Conservation (phyloP, 352 stramenopile genomes). For the Globisporangium solare region DNA sequence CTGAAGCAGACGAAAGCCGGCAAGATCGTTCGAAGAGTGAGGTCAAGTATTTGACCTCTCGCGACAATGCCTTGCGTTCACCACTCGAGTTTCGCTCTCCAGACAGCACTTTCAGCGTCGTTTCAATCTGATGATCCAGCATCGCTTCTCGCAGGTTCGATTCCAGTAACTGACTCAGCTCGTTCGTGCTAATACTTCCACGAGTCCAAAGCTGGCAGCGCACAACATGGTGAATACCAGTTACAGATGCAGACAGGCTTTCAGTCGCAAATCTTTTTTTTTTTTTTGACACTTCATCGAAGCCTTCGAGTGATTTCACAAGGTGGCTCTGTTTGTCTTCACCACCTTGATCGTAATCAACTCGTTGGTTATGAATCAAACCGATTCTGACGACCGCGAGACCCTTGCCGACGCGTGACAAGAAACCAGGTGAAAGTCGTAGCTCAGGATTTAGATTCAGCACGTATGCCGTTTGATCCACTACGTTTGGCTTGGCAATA, state of each 20-base stretch:
- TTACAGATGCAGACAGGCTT: not conserved
- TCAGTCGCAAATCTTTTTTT: not conserved
- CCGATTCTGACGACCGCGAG: slow-evolving; percentile 67
- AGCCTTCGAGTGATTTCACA: slow-evolving; percentile 15
- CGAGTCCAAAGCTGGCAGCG: slow-evolving; percentile 73
- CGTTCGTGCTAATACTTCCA: slow-evolving; percentile 45
- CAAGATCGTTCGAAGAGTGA: slow-evolving; percentile 50
- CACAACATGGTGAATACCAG: slow-evolving; percentile 6
- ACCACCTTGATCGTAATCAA: not conserved
- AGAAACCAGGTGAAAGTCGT: slow-evolving; percentile 64
- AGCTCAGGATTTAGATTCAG: slow-evolving; percentile 84
- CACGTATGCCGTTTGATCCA: slow-evolving; percentile 59
- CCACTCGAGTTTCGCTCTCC: slow-evolving; percentile 1
- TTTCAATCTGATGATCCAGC: slow-evolving; percentile 78
- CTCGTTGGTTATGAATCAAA: slow-evolving; percentile 23
- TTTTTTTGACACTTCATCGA: slow-evolving; percentile 7
- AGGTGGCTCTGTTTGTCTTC: not conserved
- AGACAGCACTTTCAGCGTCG: slow-evolving; percentile 27
- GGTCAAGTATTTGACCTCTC: slow-evolving; percentile 30
- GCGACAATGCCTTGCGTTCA: slow-evolving; percentile 9
- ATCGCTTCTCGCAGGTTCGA: slow-evolving; percentile 70
- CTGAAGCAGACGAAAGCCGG: slow-evolving; percentile 43
- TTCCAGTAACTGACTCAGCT: slow-evolving; percentile 62
- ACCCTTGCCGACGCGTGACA: slow-evolving; percentile 72
- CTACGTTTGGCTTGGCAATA: slow-evolving; percentile 1